These are phyloP conservation scores for Betula pendula DNA, from an alignment of 306 rosid species.

Conservation along the genomic window DNA sequence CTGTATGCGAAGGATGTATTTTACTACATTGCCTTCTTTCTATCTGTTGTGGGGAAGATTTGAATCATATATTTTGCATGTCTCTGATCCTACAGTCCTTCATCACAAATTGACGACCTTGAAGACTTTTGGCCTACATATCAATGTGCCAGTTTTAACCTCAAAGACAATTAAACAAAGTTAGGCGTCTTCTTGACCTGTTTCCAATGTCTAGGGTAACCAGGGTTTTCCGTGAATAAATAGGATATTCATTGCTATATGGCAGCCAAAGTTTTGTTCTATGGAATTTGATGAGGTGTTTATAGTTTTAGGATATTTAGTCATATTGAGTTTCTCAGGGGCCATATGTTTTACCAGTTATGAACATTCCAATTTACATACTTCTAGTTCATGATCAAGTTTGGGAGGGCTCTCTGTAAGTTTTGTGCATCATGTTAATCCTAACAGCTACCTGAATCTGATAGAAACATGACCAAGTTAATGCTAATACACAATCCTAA, in stretches of 20 bases:
- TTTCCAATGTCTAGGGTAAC: background rate
- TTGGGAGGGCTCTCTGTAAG: background rate
- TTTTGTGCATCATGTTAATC: background rate
- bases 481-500: background rate
- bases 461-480: background rate
- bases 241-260: background rate
- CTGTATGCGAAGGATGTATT: background rate
- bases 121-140: background rate
- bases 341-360: background rate
- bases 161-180: background rate
- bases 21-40: background rate
- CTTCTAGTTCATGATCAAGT: background rate
- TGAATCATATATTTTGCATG: background rate
- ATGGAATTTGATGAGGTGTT: background rate
- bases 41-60: background rate
- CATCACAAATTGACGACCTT: background rate
- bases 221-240: background rate
- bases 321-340: background rate
- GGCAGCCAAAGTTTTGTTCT: background rate
- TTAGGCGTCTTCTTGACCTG: background rate
- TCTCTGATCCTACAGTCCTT: background rate
- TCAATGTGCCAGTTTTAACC: background rate
- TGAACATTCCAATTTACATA: background rate
- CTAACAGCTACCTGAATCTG: background rate
- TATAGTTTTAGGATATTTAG: background rate